Percentiles rank a stretch among this genome's conserved stretches.
These are phyloP conservation scores for Penicillium fuscoglaucum DNA, from an alignment of 2,329 filamentous ascomycete genomes.

Conservation along the genomic window DNA sequence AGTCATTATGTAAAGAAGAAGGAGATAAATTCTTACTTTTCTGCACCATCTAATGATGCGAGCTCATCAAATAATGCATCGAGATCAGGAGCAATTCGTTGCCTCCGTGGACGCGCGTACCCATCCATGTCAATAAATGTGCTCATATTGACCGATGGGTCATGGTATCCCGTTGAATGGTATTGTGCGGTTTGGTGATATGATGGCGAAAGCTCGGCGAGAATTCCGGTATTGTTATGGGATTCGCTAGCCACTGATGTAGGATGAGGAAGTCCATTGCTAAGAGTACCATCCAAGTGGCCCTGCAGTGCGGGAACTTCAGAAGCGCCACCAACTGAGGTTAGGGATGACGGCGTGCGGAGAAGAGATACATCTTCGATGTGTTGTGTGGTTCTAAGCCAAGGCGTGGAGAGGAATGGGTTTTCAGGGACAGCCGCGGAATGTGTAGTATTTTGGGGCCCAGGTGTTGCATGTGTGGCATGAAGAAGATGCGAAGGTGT, in stretches of 20 bases:
- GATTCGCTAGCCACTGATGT: constrained; percentile 24
- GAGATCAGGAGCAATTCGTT: constrained; percentile 38
- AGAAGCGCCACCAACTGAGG: constrained; percentile 21
- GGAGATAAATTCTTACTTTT: constrained; percentile 39
- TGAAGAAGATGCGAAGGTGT: constrained; percentile 13
- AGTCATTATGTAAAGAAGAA: constrained; percentile 4
- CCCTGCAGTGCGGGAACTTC: constrained; percentile 23
- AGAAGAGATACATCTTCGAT: constrained; percentile 31
- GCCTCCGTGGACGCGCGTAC: constrained; percentile 30
- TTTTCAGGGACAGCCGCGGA: constrained; percentile 16
- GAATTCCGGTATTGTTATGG: constrained; percentile 19
- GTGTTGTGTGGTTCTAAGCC: constrained; percentile 30
- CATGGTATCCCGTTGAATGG: constrained; percentile 27
- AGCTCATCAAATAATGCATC: constrained; percentile 60
- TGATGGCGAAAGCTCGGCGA: constrained; percentile 26
- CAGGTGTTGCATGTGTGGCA: constrained; percentile 1
- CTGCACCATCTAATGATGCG: constrained; percentile 56
- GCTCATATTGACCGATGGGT: constrained; percentile 28
- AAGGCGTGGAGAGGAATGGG: constrained; percentile 29
- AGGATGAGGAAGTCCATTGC: constrained; percentile 16
- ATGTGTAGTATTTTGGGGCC: constrained; percentile 6
- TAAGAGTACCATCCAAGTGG: constrained; percentile 19
- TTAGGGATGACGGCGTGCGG: constrained; percentile 33
- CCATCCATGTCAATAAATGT: constrained; percentile 35
- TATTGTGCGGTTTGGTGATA: constrained; percentile 30